A percentile compares a stretch with the other conserved stretches of the same genome.
These are phyloP conservation scores for Hyaloscypha variabilis DNA, from an alignment of 495 filamentous ascomycete genomes.

Conservation along the genomic window DNA sequence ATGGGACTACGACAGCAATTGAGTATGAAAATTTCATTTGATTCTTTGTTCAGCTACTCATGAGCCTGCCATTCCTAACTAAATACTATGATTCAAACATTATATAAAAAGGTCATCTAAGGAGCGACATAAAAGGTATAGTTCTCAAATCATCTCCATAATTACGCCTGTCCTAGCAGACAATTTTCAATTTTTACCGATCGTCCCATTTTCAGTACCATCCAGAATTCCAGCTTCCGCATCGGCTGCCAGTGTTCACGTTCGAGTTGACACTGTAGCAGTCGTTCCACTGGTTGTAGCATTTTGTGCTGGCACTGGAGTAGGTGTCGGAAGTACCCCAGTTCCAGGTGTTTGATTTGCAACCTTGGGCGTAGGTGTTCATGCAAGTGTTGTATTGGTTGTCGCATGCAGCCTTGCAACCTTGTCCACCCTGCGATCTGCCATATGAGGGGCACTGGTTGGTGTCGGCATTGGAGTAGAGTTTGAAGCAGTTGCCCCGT, in stretches of 20 bases:
- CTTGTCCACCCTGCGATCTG: slow-evolving; percentile 32
- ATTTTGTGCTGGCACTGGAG: slow-evolving; percentile 38
- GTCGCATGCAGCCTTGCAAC: slow-evolving; percentile 51
- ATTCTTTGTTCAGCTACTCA: neutral
- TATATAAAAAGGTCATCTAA: neutral
- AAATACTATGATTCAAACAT: slow-evolving; percentile 2
- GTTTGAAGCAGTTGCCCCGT: slow-evolving; percentile 45
- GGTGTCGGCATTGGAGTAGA: slow-evolving; percentile 41
- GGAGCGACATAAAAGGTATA: neutral
- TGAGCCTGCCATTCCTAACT: neutral
- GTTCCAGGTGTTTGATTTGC: slow-evolving; percentile 30
- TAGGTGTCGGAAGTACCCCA: slow-evolving; percentile 27
- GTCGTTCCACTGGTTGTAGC: slow-evolving; percentile 43
- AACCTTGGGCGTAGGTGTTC: slow-evolving; percentile 45
- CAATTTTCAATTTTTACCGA: neutral
- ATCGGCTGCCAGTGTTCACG: slow-evolving; percentile 23
- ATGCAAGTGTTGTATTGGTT: slow-evolving; percentile 49
- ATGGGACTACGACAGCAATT: no score
- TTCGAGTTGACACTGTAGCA: slow-evolving; percentile 38
- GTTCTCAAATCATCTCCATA: neutral
- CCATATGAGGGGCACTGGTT: slow-evolving; percentile 41
- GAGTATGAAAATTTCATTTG: no score
- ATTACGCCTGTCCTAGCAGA: neutral
- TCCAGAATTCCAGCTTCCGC: slow-evolving; percentile 24
- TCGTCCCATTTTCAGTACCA: slow-evolving; percentile 17